Evolutionary conservation across 768 basidiomycete species (phyloP).

Genomic region (Gloeopeniophorella convolvens): DNA sequence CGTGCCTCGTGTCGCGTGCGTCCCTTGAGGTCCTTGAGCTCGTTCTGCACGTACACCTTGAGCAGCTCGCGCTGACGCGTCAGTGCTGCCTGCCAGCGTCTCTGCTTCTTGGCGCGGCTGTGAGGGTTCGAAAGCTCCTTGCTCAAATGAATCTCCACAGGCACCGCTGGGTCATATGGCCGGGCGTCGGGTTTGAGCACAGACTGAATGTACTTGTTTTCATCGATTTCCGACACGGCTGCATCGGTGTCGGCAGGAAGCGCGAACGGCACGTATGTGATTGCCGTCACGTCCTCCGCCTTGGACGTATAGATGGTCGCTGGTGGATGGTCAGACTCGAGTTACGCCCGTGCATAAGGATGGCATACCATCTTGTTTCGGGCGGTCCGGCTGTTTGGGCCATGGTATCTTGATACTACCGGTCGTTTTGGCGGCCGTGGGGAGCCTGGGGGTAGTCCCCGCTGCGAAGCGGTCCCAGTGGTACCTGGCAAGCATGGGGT

Average conservation of each 20-base stretch:
- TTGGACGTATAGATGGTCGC: constrained; percentile 61
- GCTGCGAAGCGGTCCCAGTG: constrained; percentile 71
- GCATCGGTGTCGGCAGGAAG: constrained; percentile 30
- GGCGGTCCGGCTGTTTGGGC: constrained; percentile 47
- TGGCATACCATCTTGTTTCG: constrained; percentile 40
- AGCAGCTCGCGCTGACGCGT: constrained; percentile 43
- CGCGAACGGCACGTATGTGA: constrained; percentile 65
- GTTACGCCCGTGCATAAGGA: not conserved
- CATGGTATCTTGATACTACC: constrained; percentile 52
- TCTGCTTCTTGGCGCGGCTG: constrained; percentile 74
- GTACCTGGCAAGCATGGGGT: constrained; percentile 45
- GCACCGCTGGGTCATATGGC: constrained; percentile 45
- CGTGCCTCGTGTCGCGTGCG: constrained; percentile 56
- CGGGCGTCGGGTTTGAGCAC: constrained; percentile 34
- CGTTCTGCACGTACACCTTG: constrained; percentile 41
- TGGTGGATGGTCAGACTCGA: constrained; percentile 25
- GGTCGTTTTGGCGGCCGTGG: constrained; percentile 29
- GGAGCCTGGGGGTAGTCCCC: constrained; percentile 53
- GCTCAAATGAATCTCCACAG: constrained; percentile 59
- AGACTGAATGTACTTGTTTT: constrained; percentile 53
- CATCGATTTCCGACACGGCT: constrained; percentile 35
- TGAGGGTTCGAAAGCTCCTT: constrained; percentile 78
- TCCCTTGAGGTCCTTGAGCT: constrained; percentile 49
- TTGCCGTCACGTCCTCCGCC: constrained; percentile 50
- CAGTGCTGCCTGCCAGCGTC: constrained; percentile 61